Percentiles rank a stretch among this genome's conserved stretches.
Evolutionary conservation across 192 early-diverging fungal species (phyloP).

Genomic region (Phycomyces blakesleeanus): DNA sequence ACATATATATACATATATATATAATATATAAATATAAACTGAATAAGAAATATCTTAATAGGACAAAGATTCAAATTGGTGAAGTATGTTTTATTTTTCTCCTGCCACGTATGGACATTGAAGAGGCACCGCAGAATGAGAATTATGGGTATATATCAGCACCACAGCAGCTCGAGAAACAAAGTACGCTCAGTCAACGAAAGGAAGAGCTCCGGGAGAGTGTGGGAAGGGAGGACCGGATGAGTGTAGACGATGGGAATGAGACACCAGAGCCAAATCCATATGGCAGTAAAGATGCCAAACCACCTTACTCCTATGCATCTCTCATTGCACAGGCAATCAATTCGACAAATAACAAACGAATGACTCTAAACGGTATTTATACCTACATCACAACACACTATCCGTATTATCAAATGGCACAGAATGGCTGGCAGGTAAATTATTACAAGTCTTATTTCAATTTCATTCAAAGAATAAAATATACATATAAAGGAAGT

Average conservation of each 20-base stretch:
- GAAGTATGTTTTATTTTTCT: constrained; percentile 79
- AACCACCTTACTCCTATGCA: constrained; percentile 87
- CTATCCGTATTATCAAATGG: constrained; percentile 85
- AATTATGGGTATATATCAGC: constrained; percentile 32
- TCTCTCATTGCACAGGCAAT: constrained; percentile 90
- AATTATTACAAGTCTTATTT: too few relatives aligned
- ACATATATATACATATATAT: too few relatives aligned
- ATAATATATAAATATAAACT: neutral
- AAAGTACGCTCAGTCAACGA: neutral
- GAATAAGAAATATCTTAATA: constrained; percentile 8
- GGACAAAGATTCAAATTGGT: constrained; percentile 81
- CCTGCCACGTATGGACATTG: constrained; percentile 56
- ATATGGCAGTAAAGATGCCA: constrained; percentile 42
- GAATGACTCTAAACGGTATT: constrained; percentile 84
- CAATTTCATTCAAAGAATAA: too few relatives aligned
- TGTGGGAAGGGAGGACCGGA: constrained; percentile 15
- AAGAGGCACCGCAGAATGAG: constrained; percentile 22
- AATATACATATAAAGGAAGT: too few relatives aligned
- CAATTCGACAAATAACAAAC: constrained; percentile 61
- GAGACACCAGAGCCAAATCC: constrained; percentile 21
- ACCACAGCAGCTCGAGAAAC: constrained; percentile 27
- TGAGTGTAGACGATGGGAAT: constrained; percentile 19
- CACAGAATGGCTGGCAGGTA: constrained; percentile 91
- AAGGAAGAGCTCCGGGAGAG: constrained; percentile 7
- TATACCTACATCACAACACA: constrained; percentile 80